A percentile compares a stretch with the other conserved stretches of the same genome.
Conservation (phyloP, 1,139 yeast species). For the Williopsis jadinii region DNA sequence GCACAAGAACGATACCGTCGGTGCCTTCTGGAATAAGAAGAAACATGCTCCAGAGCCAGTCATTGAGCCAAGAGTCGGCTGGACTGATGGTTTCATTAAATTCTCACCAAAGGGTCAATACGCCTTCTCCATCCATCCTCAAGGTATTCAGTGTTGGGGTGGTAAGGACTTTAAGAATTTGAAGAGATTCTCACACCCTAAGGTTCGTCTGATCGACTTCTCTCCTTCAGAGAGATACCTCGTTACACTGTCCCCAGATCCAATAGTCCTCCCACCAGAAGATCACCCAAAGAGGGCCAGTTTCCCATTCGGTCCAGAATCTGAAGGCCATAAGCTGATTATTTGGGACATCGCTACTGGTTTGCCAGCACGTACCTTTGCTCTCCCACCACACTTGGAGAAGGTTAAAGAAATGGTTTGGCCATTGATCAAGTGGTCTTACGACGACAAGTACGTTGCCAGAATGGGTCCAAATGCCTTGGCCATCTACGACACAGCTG, state of each 20-base stretch:
- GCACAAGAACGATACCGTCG: conserved; percentile 76
- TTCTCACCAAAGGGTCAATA: conserved; percentile 95
- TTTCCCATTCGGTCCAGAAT: conserved; percentile 82
- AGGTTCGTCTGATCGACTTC: conserved; percentile 83
- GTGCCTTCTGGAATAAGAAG: conserved; percentile 83
- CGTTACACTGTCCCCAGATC: conserved; percentile 86
- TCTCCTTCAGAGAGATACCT: conserved; percentile 89
- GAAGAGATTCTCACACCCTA: conserved; percentile 79
- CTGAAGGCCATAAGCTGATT: conserved; percentile 89
- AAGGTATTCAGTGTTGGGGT: conserved; percentile 97
- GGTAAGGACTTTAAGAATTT: conserved; percentile 73
- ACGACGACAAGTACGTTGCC: conserved; percentile 90
- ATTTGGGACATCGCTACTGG: conserved; percentile 90
- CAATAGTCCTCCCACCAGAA: conserved; percentile 63
- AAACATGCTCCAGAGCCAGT: conserved; percentile 70
- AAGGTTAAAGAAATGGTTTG: conserved; percentile 75
- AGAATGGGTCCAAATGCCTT: conserved; percentile 92
- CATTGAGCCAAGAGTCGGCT: conserved; percentile 71
- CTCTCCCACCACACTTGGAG: conserved; percentile 73
- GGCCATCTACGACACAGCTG: conserved; percentile 71
- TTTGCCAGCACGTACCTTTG: conserved; percentile 83
- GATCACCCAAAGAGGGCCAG: conserved; percentile 56
- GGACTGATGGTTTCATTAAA: conserved; percentile 83
- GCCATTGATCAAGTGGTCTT: conserved; percentile 98
- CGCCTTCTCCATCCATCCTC: conserved; percentile 82